Evolutionary conservation across 2,329 filamentous ascomycete genomes (phyloP), one percentile per base, ranked within the genome.

Genomic region (Colletotrichum liaoningense): DNA sequence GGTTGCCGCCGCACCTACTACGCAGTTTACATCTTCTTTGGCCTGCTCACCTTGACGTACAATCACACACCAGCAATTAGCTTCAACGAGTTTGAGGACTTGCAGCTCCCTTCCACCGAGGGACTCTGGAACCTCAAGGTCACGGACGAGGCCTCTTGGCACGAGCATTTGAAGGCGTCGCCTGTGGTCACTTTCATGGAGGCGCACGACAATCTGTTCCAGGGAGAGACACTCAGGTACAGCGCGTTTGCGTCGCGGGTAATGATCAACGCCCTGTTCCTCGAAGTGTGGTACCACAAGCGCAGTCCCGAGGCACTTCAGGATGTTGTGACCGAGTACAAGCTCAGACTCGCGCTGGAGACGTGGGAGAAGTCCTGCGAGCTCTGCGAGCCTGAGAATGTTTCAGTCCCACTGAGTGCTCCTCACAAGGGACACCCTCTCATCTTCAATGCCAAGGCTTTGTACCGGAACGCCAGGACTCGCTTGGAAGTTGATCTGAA

Each of bases 281-380:
- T 99, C 62, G 97, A 98, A 83, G 96, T 98, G 3, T 99, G 97
- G 97, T 97, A 98, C 81, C 95, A 98, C 86, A 98, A 98, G 90
- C 94, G 97, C 80, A 98, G 95, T 82, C 96, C 96, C n/a, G 95
- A 98, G 82, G 95, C 96, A 63, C 88, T 98, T 54, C 97, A 98
- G 84, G 96, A 98, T 80, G 95, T 98, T 52, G 96, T 98, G 57
- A 97, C 96, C 4, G 97, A 98, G 85, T 98, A 98, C 89, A 98
- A 98, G 88, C 93, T 99, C 74, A 92, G 97, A 70, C 91, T 98
- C 66, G 97, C 97, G 63, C 88, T 99, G 67, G 96, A 98, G 86
- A 98, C 96, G n/a, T 99, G 97, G 97, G 95, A 98, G 87, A 97
- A 94, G 85, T 98, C 96, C 54, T 90, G 98, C 26, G 95, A 97